Evolutionary conservation across 2,329 filamentous ascomycete genomes (phyloP), one percentile per base, ranked within the genome.

Genomic region (Botrytis hyacinthi): DNA sequence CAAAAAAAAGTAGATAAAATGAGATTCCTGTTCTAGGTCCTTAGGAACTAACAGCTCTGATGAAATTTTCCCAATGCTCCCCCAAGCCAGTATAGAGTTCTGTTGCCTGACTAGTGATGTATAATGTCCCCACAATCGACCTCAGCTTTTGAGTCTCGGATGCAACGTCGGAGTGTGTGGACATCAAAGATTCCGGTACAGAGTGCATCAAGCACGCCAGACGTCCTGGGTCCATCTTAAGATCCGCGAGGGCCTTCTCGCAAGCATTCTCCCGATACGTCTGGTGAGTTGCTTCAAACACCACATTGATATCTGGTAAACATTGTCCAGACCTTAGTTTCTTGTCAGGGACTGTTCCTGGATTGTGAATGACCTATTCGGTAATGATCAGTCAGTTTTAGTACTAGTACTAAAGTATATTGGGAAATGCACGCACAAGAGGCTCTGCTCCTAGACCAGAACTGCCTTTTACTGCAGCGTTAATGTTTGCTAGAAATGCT

Each of bases 311-410:
- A 44, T 76, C 75, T 3, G 75, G 75, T 18, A 66, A 73, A 22
- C 73, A 73, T 18, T 67, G 20, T 40, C 74, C 75, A 48, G 37
- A 42, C 37, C 48, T 72, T 29, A 72, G 29, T 72, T 32, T 68
- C 63, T 42, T 46, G 18, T 72, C 18, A 42, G 75, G 75, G 22
- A 76, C 66, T 3, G 75, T 76, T 22, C 75, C 75, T 18, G 75
- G 75, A 40, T 76, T 76, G 60, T 76, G 72, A 67, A 76, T 75
- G 16, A 72, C 65, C 75, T 76, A 32, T 37, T 57, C 18, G 46
- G 46, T 18, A 16, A 54, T 5, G 40, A 4, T 37, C 18, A 63
- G 32, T 63, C 48, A 67, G 46, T 10, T 14, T 62, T n/a, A 29
- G 57, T 42, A 29, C 4, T 54, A 51, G 3, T 32, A 35, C 26